These are phyloP conservation scores for Diplogelasinospora grovesii DNA, from an alignment of 495 filamentous ascomycete species.

Conservation along the genomic window DNA sequence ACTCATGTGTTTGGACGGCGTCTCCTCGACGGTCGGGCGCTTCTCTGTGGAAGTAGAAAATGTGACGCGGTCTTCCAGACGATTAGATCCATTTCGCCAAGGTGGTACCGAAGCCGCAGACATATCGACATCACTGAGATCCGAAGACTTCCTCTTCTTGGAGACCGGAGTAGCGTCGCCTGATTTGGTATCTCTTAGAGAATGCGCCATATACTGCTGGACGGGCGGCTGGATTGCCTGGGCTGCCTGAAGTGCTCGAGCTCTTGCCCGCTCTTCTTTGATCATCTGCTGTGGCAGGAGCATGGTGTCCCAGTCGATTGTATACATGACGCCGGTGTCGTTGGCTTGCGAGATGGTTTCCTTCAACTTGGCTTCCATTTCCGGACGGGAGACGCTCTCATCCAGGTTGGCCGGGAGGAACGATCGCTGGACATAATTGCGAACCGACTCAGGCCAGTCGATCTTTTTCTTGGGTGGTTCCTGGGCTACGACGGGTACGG, in stretches of 20 bases:
- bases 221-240: slow-evolving; percentile 3
- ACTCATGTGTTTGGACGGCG: slow-evolving; percentile 51
- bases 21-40: slow-evolving; percentile 42
- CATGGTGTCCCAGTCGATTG: slow-evolving; percentile 73
- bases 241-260: slow-evolving; percentile 17
- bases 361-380: slow-evolving; percentile 82
- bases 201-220: not conserved
- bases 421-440: slow-evolving; percentile 74
- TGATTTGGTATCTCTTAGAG: too few species aligned
- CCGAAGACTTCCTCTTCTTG: slow-evolving; percentile 81
- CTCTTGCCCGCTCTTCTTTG: slow-evolving; percentile 56
- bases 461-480: slow-evolving; percentile 49
- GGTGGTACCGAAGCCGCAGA: slow-evolving; percentile 43
- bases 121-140: slow-evolving; percentile 42
- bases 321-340: slow-evolving; percentile 57
- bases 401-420: slow-evolving; percentile 68
- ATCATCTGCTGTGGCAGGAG: slow-evolving; percentile 87
- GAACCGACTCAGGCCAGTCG: slow-evolving; percentile 70
- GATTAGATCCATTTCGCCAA: slow-evolving; percentile 64
- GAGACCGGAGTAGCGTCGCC: slow-evolving; percentile 8
- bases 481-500: slow-evolving; percentile 8
- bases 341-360: slow-evolving; percentile 75
- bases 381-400: slow-evolving; percentile 53
- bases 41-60: slow-evolving; percentile 51
- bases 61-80: slow-evolving; percentile 73